These are phyloP conservation scores for Megacollybia platyphylla DNA, from an alignment of 1,284 basidiomycete species.

Conservation along the genomic window DNA sequence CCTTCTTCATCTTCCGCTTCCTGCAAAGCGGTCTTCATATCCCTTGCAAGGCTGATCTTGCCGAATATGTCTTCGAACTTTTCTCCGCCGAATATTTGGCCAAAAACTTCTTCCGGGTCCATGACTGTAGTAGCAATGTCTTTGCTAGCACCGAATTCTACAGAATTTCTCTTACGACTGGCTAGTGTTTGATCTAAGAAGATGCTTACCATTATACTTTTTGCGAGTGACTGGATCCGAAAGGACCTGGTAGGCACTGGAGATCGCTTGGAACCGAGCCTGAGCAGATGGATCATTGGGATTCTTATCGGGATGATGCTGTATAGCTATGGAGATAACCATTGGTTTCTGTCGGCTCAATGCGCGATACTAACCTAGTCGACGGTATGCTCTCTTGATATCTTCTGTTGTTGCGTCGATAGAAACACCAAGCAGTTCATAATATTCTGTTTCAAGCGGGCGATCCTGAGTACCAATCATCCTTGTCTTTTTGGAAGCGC, in stretches of 20 bases:
- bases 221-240: slow-evolving; percentile 76
- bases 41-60: slow-evolving; percentile 73
- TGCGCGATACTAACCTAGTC: neutral
- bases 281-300: slow-evolving; percentile 86
- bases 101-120: slow-evolving; percentile 78
- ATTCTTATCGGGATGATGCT: slow-evolving; percentile 88
- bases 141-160: neutral
- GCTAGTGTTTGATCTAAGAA: slow-evolving; percentile 63
- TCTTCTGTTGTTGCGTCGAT: slow-evolving; percentile 72
- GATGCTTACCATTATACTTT: slow-evolving; percentile 76
- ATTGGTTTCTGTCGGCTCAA: neutral
- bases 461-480: slow-evolving; percentile 82
- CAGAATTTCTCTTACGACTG: slow-evolving; percentile 64
- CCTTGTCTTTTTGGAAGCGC: slow-evolving; percentile 26
- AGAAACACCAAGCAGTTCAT: slow-evolving; percentile 71
- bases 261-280: slow-evolving; percentile 82
- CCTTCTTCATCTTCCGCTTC: slow-evolving; percentile 66
- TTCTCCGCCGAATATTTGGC: slow-evolving; percentile 86
- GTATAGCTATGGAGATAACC: slow-evolving; percentile 83
- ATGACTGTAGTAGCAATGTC: slow-evolving; percentile 13
- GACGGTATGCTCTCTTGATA: slow-evolving; percentile 92
- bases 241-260: slow-evolving; percentile 81
- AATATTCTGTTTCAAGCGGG: slow-evolving; percentile 83
- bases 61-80: slow-evolving; percentile 77
- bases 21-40: slow-evolving; percentile 97